Percentiles rank a stretch among this genome's conserved stretches.
phyloP scores from a whole-genome alignment of 164 flowering plant genomes.

The Aristolochia fimbriata region DNA sequence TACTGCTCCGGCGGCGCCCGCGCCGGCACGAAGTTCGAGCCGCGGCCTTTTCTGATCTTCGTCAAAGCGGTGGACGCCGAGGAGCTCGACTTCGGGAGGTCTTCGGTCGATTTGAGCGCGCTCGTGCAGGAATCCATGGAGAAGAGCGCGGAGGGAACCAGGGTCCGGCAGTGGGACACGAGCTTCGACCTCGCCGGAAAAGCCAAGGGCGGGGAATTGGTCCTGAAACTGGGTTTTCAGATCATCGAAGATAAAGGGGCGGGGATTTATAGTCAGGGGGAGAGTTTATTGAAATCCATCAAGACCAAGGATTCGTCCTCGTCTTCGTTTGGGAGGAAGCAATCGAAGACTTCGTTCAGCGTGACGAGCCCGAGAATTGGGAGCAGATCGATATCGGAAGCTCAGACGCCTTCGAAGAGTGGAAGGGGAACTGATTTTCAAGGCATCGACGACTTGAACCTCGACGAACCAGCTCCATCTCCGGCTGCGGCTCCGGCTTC shows the following conservation, averaged over 20 bases:
- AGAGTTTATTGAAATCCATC: constrained; percentile 20
- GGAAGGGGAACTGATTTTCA: constrained; percentile 28
- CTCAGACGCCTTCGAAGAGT: constrained; percentile 46
- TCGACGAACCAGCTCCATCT: constrained; percentile 59
- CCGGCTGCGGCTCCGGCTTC: constrained; percentile 11
- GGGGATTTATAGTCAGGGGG: constrained; percentile 49
- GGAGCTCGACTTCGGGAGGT: constrained; percentile 76
- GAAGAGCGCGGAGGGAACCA: constrained; percentile 47
- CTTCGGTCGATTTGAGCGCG: constrained; percentile 57
- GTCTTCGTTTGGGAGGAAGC: constrained; percentile 51
- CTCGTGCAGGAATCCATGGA: constrained; percentile 73
- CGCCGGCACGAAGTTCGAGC: constrained; percentile 49
- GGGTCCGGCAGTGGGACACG: constrained; percentile 78
- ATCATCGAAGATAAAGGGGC: constrained; percentile 82
- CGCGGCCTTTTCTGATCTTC: constrained; percentile 64
- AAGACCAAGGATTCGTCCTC: constrained; percentile 16
- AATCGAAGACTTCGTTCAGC: constrained; percentile 75
- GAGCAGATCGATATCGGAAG: constrained; percentile 23
- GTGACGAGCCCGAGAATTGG: constrained; percentile 65
- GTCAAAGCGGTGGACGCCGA: constrained; percentile 70
- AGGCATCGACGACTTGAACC: constrained; percentile 67
- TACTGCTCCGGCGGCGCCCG: constrained; percentile 35
- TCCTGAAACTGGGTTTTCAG: constrained; percentile 76
- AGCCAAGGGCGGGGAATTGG: constrained; percentile 80
- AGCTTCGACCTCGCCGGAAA: constrained; percentile 59